Evolutionary conservation across 1,284 basidiomycete species (phyloP).

Genomic region (Microbotryum scabiosae): DNA sequence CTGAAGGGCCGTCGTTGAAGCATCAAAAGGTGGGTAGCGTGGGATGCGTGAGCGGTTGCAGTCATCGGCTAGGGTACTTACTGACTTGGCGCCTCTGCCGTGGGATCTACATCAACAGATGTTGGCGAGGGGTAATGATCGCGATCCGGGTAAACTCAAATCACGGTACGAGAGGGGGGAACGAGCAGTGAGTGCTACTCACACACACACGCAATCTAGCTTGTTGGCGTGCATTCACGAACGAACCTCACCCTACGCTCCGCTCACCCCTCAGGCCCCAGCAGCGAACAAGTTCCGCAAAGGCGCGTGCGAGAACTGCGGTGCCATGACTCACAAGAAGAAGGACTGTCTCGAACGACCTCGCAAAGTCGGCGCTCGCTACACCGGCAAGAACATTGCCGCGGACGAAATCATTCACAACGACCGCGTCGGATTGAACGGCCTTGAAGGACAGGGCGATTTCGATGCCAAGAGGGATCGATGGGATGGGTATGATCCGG

Average conservation of each 20-base stretch:
- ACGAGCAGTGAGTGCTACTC: constrained; percentile 31
- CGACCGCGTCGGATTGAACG: constrained; percentile 44
- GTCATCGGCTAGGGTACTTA: too few relatives aligned
- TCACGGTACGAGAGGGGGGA: too few relatives aligned
- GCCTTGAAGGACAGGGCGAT: constrained; percentile 45
- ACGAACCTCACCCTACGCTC: neutral
- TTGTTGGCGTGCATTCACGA: neutral
- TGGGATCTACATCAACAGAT: too few relatives aligned
- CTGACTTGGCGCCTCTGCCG: too few relatives aligned
- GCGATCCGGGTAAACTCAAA: too few relatives aligned
- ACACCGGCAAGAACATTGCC: constrained; percentile 78
- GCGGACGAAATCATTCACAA: constrained; percentile 84
- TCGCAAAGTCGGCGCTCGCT: constrained; percentile 91
- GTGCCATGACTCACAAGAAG: constrained; percentile 86
- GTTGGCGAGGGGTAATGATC: too few relatives aligned
- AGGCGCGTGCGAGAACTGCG: constrained; percentile 98
- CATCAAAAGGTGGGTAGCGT: constrained; percentile 58
- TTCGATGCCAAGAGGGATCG: constrained; percentile 95
- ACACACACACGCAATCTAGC: constrained; percentile 41
- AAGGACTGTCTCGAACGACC: constrained; percentile 93
- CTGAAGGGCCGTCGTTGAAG: constrained; percentile 63
- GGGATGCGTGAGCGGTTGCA: too few relatives aligned
- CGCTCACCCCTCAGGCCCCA: constrained; percentile 48
- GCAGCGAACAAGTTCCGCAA: constrained; percentile 93
- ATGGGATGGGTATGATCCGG: constrained; percentile 96